phyloP scores from a whole-genome alignment of 1,139 yeast species.

The Yamadazyma membranifaciens region DNA sequence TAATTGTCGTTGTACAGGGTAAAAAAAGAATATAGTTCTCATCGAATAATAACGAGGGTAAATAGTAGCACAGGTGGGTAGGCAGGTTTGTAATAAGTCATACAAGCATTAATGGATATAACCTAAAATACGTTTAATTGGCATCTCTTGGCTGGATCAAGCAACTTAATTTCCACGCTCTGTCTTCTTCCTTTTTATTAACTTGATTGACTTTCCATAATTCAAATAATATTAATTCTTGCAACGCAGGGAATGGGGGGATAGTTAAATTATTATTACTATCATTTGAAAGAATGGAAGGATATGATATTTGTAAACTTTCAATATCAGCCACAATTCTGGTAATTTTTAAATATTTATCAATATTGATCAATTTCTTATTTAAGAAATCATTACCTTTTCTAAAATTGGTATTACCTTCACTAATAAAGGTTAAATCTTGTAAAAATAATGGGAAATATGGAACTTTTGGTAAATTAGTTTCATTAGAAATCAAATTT shows the following conservation, averaged over 20 bases:
- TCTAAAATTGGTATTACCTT: slow-evolving; percentile 76
- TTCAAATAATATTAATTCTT: slow-evolving; percentile 65
- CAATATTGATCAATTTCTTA: slow-evolving; percentile 72
- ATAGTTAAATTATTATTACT: slow-evolving; percentile 23
- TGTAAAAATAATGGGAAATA: slow-evolving; percentile 81
- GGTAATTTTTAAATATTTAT: slow-evolving; percentile 74
- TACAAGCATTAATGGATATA: too few species aligned
- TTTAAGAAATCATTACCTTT: slow-evolving; percentile 58
- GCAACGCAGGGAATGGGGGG: slow-evolving; percentile 46
- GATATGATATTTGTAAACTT: slow-evolving; percentile 67
- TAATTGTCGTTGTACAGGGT: neutral
- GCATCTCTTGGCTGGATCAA: slow-evolving; percentile 44
- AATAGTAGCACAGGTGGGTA: too few species aligned
- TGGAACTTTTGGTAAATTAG: slow-evolving; percentile 75
- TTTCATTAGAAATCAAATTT: slow-evolving; percentile 50
- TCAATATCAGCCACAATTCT: slow-evolving; percentile 77
- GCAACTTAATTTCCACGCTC: slow-evolving; percentile 73
- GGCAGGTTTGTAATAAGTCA: too few species aligned
- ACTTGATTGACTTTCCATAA: slow-evolving; percentile 68
- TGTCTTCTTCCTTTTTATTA: slow-evolving; percentile 58
- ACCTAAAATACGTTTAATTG: too few species aligned
- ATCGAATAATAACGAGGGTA: neutral
- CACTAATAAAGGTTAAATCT: slow-evolving; percentile 83
- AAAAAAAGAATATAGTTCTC: neutral
- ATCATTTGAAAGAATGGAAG: slow-evolving; percentile 20